These are phyloP conservation scores for Venturiaceae sp. DNA, from an alignment of 2,329 filamentous ascomycete genomes.

Conservation along the genomic window DNA sequence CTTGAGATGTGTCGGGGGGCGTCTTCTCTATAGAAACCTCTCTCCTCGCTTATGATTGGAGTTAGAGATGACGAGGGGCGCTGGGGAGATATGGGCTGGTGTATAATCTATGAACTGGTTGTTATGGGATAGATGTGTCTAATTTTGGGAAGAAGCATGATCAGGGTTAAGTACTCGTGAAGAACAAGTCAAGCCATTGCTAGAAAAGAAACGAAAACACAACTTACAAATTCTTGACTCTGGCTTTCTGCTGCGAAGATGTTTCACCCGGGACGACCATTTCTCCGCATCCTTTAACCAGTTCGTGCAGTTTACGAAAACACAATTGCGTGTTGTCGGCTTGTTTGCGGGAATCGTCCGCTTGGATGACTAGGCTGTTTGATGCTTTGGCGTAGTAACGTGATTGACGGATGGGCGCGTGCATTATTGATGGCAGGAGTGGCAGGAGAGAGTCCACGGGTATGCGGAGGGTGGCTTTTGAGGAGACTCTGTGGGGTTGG, in stretches of 20 bases:
- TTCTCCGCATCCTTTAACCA: conserved; percentile 42
- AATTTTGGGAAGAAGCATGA: neutral
- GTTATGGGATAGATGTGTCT: too few relatives aligned
- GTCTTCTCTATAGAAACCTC: too few relatives aligned
- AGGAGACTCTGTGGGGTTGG: conserved; percentile 43
- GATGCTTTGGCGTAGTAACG: conserved; percentile 46
- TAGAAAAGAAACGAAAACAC: neutral
- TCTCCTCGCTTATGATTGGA: too few relatives aligned
- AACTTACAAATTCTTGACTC: conserved; percentile 45
- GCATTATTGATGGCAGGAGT: conserved; percentile 44
- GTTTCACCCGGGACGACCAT: conserved; percentile 50
- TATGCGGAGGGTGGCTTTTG: conserved; percentile 55
- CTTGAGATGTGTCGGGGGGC: too few relatives aligned
- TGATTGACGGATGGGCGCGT: conserved; percentile 39
- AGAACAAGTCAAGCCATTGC: neutral
- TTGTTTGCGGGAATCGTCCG: conserved; percentile 54
- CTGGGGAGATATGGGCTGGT: too few relatives aligned
- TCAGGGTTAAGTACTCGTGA: neutral
- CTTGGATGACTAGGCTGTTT: conserved; percentile 49
- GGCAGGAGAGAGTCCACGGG: conserved; percentile 42
- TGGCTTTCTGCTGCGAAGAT: conserved; percentile 42
- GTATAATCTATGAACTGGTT: too few relatives aligned
- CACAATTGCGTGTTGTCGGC: conserved; percentile 49
- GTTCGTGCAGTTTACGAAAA: conserved; percentile 45
- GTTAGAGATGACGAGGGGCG: too few relatives aligned